phyloP scores from a whole-genome alignment of 75 land plant genomes.

The Pinus tabuliformis region DNA sequence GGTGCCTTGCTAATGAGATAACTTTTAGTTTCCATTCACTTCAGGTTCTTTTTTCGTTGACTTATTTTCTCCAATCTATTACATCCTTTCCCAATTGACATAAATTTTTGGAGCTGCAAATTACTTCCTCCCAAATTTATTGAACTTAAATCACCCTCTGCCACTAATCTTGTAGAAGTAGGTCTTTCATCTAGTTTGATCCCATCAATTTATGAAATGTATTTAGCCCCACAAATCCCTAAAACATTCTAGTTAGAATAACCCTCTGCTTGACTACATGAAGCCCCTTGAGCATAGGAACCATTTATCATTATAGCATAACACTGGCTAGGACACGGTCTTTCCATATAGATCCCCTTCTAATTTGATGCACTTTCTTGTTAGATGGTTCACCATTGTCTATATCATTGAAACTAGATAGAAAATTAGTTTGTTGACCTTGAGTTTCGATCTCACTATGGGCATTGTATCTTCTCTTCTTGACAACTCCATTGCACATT shows the following conservation, averaged over 20 bases:
- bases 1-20: not conserved
- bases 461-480: too few species aligned
- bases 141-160: not conserved
- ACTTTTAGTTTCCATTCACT: constrained; percentile 54
- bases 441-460: too few species aligned
- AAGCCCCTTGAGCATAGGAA: too few species aligned
- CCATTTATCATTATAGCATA: too few species aligned
- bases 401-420: too few species aligned
- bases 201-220: not conserved
- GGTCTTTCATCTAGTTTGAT: not conserved
- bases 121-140: not conserved
- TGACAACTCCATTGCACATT: too few species aligned
- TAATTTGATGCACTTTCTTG: not conserved
- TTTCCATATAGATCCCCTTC: not conserved
- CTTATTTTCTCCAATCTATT: constrained; percentile 11
- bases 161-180: not conserved
- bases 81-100: not conserved
- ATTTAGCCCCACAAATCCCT: not conserved
- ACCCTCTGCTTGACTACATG: too few species aligned
- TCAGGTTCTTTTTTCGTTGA: constrained; percentile 15
- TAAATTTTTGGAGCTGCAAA: not conserved
- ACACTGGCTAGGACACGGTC: too few species aligned
- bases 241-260: too few species aligned
- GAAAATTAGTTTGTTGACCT: too few species aligned
- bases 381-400: not conserved